These are phyloP conservation scores for Gautieria morchelliformis DNA, from an alignment of 768 basidiomycete genomes.

Conservation along the genomic window DNA sequence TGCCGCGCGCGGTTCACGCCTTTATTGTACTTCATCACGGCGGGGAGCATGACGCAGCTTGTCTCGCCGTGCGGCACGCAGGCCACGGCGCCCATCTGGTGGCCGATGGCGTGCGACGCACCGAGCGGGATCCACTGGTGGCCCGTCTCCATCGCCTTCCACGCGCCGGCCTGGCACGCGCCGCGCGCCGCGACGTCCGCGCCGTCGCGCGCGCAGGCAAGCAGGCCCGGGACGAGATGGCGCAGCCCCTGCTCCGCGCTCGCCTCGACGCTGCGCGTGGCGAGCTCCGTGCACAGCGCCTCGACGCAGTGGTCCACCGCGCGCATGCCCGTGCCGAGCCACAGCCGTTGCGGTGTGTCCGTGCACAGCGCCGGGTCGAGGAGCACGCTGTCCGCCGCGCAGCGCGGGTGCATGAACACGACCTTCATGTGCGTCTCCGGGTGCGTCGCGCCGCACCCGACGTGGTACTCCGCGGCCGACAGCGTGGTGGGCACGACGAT, in stretches of 20 bases:
- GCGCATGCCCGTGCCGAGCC: slow-evolving; percentile 7
- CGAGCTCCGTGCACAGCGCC: not conserved
- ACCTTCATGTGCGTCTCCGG: not conserved
- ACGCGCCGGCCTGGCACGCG: slow-evolving; percentile 2
- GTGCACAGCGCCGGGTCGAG: slow-evolving; percentile 3
- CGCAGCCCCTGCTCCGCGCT: not conserved
- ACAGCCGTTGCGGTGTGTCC: not conserved
- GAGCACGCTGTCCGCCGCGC: slow-evolving; percentile 1
- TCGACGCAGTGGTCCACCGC: slow-evolving; percentile 7
- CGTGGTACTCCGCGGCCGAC: slow-evolving; percentile 3
- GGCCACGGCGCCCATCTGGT: not conserved
- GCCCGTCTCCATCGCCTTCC: not conserved
- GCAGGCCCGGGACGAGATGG: not conserved
- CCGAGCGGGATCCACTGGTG: not conserved
- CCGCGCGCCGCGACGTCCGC: not conserved
- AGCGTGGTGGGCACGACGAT: slow-evolving; percentile 1
- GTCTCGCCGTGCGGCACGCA: not conserved
- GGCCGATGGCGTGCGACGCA: slow-evolving; percentile 4
- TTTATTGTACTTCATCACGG: slow-evolving; percentile 6
- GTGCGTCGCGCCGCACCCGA: not conserved
- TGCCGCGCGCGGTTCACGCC: not conserved
- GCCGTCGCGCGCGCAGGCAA: not conserved
- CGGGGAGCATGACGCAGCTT: slow-evolving; percentile 4
- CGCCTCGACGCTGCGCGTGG: not conserved
- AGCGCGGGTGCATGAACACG: not conserved